Conservation (phyloP, 768 basidiomycete genomes). For the Boletus pseudopeckii region DNA sequence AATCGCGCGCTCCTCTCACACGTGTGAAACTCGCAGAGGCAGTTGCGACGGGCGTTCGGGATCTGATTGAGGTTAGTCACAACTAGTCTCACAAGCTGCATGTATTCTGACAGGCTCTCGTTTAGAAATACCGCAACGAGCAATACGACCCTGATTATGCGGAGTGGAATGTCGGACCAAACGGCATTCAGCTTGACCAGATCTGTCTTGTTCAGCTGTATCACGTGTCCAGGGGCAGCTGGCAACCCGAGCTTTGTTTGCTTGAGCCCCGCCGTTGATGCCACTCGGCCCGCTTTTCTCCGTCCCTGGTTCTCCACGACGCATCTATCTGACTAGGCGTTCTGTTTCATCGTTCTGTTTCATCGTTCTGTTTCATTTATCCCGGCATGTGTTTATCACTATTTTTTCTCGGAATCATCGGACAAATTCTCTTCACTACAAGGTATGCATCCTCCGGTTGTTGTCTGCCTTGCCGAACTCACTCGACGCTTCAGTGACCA, state of each 20-base stretch:
- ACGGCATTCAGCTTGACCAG: slow-evolving; percentile 24
- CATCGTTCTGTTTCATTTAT: neutral
- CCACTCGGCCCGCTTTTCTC: neutral
- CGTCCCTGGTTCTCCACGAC: neutral
- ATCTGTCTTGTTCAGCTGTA: slow-evolving; percentile 66
- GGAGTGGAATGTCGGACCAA: slow-evolving; percentile 23
- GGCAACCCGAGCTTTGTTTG: slow-evolving; percentile 73
- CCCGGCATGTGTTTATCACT: neutral
- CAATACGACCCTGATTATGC: slow-evolving; percentile 7
- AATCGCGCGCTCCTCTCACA: slow-evolving; percentile 69
- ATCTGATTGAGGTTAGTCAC: slow-evolving; percentile 54
- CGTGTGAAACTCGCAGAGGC: slow-evolving; percentile 71
- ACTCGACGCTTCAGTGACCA: neutral
- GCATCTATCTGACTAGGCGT: neutral
- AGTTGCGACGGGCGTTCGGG: slow-evolving; percentile 64
- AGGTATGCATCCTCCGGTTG: neutral
- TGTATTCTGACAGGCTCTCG: slow-evolving; percentile 6
- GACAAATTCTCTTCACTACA: neutral
- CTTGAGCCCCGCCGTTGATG: slow-evolving; percentile 15
- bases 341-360: neutral
- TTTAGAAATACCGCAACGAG: slow-evolving; percentile 14
- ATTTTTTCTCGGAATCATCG: neutral
- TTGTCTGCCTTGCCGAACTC: neutral
- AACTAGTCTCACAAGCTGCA: neutral
- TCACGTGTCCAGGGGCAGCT: slow-evolving; percentile 76